Conservation (phyloP, 768 basidiomycete species). For the Boletus insuetus region DNA sequence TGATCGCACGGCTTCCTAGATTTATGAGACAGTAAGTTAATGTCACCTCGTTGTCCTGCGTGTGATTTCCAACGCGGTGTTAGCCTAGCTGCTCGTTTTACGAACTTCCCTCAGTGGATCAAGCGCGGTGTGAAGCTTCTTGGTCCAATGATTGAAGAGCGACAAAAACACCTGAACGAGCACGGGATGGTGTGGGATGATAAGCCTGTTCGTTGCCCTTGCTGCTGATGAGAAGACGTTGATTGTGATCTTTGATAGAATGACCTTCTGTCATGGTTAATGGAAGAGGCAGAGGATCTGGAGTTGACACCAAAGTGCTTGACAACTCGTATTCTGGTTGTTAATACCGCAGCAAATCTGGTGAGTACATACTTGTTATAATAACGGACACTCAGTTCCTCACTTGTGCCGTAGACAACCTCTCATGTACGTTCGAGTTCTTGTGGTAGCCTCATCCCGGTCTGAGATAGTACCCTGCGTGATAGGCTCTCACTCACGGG, state of each 20-base stretch:
- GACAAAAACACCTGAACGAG: neutral
- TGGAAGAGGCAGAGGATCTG: conserved; percentile 13
- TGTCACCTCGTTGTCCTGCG: no score
- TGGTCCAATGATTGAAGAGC: conserved; percentile 2
- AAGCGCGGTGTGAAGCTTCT: conserved; percentile 2
- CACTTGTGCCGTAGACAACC: neutral
- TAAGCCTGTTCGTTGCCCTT: neutral
- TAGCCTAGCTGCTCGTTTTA: conserved; percentile 19
- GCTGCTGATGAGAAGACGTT: neutral
- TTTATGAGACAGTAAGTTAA: conserved; percentile 31
- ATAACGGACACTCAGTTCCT: neutral
- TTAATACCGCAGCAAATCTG: conserved; percentile 21
- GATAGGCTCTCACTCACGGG: neutral
- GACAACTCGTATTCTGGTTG: neutral
- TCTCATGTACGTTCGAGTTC: neutral
- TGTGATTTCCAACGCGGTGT: neutral
- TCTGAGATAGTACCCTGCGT: neutral
- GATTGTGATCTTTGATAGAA: conserved; percentile 15
- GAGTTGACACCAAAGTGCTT: neutral
- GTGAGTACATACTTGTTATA: conserved; percentile 7
- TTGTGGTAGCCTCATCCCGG: neutral
- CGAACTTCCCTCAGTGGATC: neutral
- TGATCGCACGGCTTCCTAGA: conserved; percentile 23
- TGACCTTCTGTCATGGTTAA: conserved; percentile 35
- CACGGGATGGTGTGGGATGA: neutral